Percentiles rank a stretch among this genome's conserved stretches.
Evolutionary conservation across 2,329 filamentous ascomycete species (phyloP).

Genomic region (Dryadomyces quercus-mongolicae): DNA sequence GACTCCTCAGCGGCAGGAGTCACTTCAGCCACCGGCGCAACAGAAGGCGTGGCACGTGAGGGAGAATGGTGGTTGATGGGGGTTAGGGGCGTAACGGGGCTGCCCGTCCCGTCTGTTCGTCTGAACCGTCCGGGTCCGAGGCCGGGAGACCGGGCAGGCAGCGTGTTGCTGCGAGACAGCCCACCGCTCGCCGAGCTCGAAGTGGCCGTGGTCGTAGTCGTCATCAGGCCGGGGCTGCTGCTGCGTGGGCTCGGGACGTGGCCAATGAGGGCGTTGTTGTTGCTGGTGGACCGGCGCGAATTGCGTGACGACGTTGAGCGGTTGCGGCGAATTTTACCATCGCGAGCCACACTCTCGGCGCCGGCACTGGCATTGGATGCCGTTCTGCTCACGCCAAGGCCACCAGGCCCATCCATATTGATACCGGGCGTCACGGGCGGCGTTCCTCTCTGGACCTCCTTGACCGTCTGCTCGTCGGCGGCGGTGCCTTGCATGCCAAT

Average conservation of each 20-base stretch:
- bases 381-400: conserved; percentile 55
- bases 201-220: conserved; percentile 38
- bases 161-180: conserved; percentile 66
- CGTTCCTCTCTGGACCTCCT: conserved; percentile 58
- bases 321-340: conserved; percentile 70
- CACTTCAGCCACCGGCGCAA: conserved; percentile 26
- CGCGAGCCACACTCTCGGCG: conserved; percentile 74
- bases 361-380: conserved; percentile 81
- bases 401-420: conserved; percentile 33
- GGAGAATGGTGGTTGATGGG: conserved; percentile 29
- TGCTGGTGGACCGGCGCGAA: conserved; percentile 56
- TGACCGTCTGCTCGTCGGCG: conserved; percentile 69
- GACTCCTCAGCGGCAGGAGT: conserved; percentile 19
- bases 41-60: conserved; percentile 31
- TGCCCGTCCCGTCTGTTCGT: conserved; percentile 18
- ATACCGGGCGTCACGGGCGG: conserved; percentile 30
- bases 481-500: conserved; percentile 98
- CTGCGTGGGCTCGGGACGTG: conserved; percentile 59
- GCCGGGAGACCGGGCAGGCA: conserved; percentile 76
- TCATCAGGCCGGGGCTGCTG: conserved; percentile 43
- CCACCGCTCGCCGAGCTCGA: conserved; percentile 22
- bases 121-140: conserved; percentile 55
- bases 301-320: conserved; percentile 86
- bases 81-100: conserved; percentile 20
- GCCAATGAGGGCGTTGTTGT: conserved; percentile 21